Conservation (phyloP, 176 grass and related monocot species). For the Carex pumila region DNA sequence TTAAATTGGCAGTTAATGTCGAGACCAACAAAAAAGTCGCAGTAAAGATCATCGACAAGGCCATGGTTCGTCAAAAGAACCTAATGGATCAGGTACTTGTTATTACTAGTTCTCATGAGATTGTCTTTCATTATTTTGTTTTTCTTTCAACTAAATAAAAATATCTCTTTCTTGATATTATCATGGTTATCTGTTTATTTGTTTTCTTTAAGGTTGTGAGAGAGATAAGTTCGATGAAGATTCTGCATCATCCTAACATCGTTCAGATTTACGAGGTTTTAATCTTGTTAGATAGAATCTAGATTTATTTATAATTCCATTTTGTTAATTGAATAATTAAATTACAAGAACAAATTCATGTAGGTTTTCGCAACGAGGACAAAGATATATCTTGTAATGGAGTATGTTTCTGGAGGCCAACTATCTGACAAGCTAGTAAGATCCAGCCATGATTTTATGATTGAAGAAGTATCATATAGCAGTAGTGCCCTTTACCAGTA, state of each 20-base stretch:
- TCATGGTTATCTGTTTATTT: background rate
- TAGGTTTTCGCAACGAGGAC: conserved; percentile 63
- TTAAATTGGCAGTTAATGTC: conserved; percentile 37
- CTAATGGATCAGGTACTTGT: conserved; percentile 47
- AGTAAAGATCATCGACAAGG: conserved; percentile 65
- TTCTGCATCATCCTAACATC: conserved; percentile 70
- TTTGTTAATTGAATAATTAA: background rate
- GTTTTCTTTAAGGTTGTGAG: conserved; percentile 37
- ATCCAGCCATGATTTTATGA: background rate
- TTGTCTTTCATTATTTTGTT: background rate
- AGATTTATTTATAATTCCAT: background rate
- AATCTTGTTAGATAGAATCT: background rate
- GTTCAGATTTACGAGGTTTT: conserved; percentile 60
- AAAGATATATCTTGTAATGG: conserved; percentile 78
- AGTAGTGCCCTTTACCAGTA: background rate
- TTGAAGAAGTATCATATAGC: background rate
- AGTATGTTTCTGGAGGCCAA: conserved; percentile 63
- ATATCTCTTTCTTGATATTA: background rate
- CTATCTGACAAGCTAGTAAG: conserved; percentile 70
- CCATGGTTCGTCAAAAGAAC: conserved; percentile 41
- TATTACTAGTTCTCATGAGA: background rate
- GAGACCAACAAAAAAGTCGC: conserved; percentile 41
- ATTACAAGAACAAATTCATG: background rate
- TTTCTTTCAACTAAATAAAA: background rate
- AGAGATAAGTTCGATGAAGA: conserved; percentile 67